Evolutionary conservation across 2,329 filamentous ascomycete species (phyloP).

Genomic region (Paraconiothyrium brasiliense): DNA sequence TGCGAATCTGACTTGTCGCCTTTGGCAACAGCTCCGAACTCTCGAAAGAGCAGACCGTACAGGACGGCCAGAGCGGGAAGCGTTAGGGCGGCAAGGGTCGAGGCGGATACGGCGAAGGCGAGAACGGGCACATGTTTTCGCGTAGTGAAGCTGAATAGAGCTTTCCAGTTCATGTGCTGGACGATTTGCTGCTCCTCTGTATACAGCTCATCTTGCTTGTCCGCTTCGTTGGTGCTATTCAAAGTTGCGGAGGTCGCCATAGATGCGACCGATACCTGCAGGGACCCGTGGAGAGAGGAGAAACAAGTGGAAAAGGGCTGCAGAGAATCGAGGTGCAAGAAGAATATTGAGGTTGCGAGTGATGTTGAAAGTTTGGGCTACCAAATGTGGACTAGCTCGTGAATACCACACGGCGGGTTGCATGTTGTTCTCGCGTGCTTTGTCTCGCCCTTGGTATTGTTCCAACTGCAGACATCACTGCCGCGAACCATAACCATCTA

Average conservation of each 20-base stretch:
- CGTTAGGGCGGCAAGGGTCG: slow-evolving; percentile 68
- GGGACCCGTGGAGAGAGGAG: slow-evolving; percentile 6
- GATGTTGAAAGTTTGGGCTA: slow-evolving; percentile 16
- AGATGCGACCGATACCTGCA: neutral
- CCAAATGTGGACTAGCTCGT: slow-evolving; percentile 30
- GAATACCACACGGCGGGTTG: slow-evolving; percentile 9
- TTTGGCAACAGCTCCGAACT: slow-evolving; percentile 72
- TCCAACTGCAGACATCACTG: slow-evolving; percentile 24
- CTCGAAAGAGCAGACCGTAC: slow-evolving; percentile 77
- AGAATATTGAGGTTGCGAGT: neutral
- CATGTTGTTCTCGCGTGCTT: slow-evolving; percentile 21
- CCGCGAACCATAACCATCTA: neutral
- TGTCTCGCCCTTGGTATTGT: slow-evolving; percentile 48
- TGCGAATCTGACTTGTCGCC: slow-evolving; percentile 60
- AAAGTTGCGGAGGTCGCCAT: slow-evolving; percentile 29
- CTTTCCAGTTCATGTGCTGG: slow-evolving; percentile 55
- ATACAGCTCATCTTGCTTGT: slow-evolving; percentile 22
- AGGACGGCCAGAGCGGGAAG: slow-evolving; percentile 74
- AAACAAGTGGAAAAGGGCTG: slow-evolving; percentile 7
- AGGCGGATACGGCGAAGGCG: slow-evolving; percentile 63
- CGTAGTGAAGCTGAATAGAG: slow-evolving; percentile 78
- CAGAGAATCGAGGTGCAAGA: neutral
- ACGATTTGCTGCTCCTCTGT: slow-evolving; percentile 35
- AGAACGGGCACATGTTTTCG: slow-evolving; percentile 66
- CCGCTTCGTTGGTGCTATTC: slow-evolving; percentile 22